Evolutionary conservation across 768 basidiomycete genomes (phyloP).

Genomic region (Rickenella mellea): DNA sequence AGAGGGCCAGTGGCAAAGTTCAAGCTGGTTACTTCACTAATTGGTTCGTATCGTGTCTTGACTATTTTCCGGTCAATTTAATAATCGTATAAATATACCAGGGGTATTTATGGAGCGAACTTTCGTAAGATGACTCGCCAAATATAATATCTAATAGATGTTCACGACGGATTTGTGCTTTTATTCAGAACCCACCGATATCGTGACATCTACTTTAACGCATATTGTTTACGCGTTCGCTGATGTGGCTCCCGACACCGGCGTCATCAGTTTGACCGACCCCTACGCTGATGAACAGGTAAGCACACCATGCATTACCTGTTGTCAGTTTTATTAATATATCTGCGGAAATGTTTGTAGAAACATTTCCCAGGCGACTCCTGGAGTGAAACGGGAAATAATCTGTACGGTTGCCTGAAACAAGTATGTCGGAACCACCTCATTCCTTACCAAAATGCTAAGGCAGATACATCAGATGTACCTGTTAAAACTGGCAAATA

Average conservation of each 20-base stretch:
- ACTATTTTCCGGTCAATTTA: background rate
- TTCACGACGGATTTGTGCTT: conserved; percentile 4
- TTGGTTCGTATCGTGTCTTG: conserved; percentile 15
- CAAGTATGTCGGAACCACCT: conserved; percentile 33
- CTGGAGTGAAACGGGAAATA: conserved; percentile 68
- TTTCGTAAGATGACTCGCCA: conserved; percentile 35
- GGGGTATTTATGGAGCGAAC: conserved; percentile 55
- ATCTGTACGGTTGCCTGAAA: conserved; percentile 75
- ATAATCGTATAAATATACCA: conserved; percentile 8
- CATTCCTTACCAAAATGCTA: background rate
- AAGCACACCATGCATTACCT: conserved; percentile 1
- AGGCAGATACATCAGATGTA: conserved; percentile 21
- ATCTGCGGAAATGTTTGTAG: conserved; percentile 23
- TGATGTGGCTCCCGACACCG: conserved; percentile 53
- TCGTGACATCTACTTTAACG: conserved; percentile 49
- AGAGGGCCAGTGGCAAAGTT: conserved; percentile 15
- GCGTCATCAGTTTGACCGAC: conserved; percentile 59
- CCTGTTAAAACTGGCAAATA: conserved; percentile 50
- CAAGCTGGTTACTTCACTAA: conserved; percentile 28
- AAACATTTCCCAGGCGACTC: conserved; percentile 66
- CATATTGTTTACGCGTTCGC: conserved; percentile 79
- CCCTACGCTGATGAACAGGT: conserved; percentile 67
- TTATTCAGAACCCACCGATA: conserved; percentile 51
- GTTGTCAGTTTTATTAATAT: background rate
- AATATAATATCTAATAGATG: background rate